Evolutionary conservation across 805 yeast species (phyloP).

Genomic region (Metschnikowia baotianmanensis): DNA sequence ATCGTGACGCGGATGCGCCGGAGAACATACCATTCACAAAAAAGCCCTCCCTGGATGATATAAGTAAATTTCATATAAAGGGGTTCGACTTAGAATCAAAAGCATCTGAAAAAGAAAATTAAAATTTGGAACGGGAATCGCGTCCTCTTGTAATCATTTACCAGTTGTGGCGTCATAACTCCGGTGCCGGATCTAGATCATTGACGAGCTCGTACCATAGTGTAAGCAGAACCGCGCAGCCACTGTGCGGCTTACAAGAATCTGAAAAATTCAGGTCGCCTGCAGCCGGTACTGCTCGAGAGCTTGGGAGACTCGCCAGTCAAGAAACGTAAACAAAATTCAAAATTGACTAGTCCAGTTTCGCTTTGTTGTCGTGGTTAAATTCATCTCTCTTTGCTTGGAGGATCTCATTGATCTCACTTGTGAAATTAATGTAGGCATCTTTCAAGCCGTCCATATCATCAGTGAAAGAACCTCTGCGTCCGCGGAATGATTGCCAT

Average conservation of each 20-base stretch:
- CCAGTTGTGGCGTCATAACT: slow-evolving; percentile 5
- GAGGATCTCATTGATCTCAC: slow-evolving; percentile 39
- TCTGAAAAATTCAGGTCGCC: not conserved
- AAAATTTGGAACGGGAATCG: no score
- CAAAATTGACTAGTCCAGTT: not conserved
- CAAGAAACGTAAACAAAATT: no score
- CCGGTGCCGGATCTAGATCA: slow-evolving; percentile 10
- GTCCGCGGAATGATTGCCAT: slow-evolving; percentile 36
- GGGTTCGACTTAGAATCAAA: no score
- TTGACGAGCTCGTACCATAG: not conserved
- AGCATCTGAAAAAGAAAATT: no score
- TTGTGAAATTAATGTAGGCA: slow-evolving; percentile 41
- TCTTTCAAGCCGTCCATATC: slow-evolving; percentile 39
- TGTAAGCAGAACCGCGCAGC: not conserved
- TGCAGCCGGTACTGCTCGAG: no score
- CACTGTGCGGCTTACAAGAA: not conserved
- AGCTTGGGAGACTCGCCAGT: no score
- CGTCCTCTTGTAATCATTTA: no score
- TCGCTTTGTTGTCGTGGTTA: slow-evolving; percentile 4
- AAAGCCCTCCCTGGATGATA: no score
- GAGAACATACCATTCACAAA: no score
- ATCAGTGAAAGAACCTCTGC: slow-evolving; percentile 32
- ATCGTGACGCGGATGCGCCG: slow-evolving; percentile 1
- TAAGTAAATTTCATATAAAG: no score
- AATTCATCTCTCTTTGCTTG: slow-evolving; percentile 21